Conservation (phyloP, 148 eudicot genomes). For the Agrostemma githago region DNA sequence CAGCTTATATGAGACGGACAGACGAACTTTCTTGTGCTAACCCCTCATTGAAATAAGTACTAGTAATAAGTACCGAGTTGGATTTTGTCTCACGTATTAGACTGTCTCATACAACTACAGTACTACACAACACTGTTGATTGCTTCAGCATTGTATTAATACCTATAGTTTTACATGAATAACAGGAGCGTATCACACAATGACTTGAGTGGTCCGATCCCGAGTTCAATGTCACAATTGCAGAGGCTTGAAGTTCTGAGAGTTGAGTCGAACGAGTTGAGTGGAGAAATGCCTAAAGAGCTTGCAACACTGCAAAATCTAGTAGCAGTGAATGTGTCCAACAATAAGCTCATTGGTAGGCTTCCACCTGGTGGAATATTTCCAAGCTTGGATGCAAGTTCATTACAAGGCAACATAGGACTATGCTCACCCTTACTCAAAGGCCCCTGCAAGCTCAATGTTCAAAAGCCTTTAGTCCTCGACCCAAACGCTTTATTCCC, state of each 20-base stretch:
- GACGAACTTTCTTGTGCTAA: too few relatives aligned
- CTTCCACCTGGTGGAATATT: slow-evolving; percentile 73
- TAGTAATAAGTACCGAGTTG: too few relatives aligned
- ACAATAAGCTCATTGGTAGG: slow-evolving; percentile 76
- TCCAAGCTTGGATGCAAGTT: slow-evolving; percentile 58
- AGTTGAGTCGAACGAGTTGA: slow-evolving; percentile 68
- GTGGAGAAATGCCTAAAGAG: slow-evolving; percentile 84
- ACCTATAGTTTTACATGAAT: background rate
- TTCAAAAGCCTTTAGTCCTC: slow-evolving; percentile 88
- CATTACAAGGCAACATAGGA: slow-evolving; percentile 75
- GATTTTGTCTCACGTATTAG: background rate
- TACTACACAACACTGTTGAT: too few relatives aligned
- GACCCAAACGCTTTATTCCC: slow-evolving; percentile 54
- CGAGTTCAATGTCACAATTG: slow-evolving; percentile 60
- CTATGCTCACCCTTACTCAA: slow-evolving; percentile 81
- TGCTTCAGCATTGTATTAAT: too few relatives aligned
- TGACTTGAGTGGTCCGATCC: slow-evolving; percentile 61
- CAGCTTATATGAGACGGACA: background rate
- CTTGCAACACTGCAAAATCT: slow-evolving; percentile 62
- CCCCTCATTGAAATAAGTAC: too few relatives aligned
- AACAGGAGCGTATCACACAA: slow-evolving; percentile 91
- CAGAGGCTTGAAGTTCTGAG: slow-evolving; percentile 72
- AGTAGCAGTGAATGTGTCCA: slow-evolving; percentile 72
- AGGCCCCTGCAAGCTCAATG: slow-evolving; percentile 79
- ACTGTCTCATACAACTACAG: background rate